Percentiles rank a stretch among this genome's conserved stretches.
Conservation (phyloP, 345 rosid species). For the Syzygium aromaticum region DNA sequence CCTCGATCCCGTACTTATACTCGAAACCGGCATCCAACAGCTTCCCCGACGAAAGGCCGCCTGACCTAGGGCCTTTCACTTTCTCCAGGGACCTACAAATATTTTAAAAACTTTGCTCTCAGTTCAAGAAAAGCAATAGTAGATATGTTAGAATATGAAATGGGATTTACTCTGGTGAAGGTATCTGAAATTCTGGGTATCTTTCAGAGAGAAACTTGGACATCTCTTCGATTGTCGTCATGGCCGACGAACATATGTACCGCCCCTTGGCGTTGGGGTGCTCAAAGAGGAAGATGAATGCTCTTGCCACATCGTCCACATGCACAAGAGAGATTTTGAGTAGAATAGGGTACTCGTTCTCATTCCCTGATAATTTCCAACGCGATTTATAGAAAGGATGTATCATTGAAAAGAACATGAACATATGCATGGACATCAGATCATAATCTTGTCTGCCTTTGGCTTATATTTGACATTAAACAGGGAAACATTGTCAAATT, state of each 20-base stretch:
- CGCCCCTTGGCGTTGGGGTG: constrained; percentile 22
- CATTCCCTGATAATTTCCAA: neutral
- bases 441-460: neutral
- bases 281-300: constrained; percentile 34
- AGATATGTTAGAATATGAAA: neutral
- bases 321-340: constrained; percentile 13
- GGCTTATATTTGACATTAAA: neutral
- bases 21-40: constrained; percentile 22
- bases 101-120: neutral
- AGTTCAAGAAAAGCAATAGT: neutral
- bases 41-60: constrained; percentile 18
- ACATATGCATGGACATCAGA: neutral
- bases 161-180: constrained; percentile 7
- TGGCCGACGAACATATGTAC: constrained; percentile 23
- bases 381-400: neutral
- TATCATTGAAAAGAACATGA: neutral
- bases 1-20: constrained; percentile 17
- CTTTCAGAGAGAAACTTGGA: constrained; percentile 15
- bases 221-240: constrained; percentile 8
- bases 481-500: neutral
- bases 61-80: neutral
- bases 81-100: neutral
- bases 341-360: neutral
- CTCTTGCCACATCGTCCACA: constrained; percentile 29
- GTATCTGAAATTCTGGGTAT: constrained; percentile 18